phyloP scores from a whole-genome alignment of 2,329 filamentous ascomycete species.

The Hypoxylon sp. region DNA sequence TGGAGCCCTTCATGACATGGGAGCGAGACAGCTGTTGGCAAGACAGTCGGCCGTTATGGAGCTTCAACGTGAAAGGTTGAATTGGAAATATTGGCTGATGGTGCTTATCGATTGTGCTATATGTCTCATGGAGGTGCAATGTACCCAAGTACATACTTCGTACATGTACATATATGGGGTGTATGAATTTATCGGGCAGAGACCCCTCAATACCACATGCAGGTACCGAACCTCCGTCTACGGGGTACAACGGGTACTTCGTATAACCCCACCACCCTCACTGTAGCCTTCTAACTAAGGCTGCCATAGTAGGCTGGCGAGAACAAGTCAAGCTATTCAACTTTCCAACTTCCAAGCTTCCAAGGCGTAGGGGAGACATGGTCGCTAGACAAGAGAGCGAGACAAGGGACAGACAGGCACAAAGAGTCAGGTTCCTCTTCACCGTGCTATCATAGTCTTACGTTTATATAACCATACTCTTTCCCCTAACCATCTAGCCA shows the following conservation, averaged over 20 bases:
- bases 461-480: not conserved
- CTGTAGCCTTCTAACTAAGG: not conserved
- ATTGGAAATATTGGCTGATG: not conserved
- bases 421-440: not conserved
- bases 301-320: too few species aligned
- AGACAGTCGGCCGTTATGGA: not conserved
- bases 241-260: too few species aligned
- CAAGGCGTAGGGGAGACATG: not conserved
- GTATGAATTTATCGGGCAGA: too few species aligned
- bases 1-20: conserved; percentile 43
- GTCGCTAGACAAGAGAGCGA: conserved; percentile 5
- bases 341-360: not conserved
- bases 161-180: too few species aligned
- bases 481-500: not conserved
- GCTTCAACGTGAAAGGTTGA: not conserved
- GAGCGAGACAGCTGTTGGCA: conserved; percentile 2
- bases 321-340: too few species aligned
- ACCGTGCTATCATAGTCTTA: not conserved
- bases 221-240: too few species aligned
- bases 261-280: too few species aligned
- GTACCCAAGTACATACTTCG: too few species aligned
- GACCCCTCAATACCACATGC: too few species aligned
- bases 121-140: too few species aligned
- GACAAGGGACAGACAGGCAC: too few species aligned
- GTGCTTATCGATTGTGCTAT: conserved; percentile 14